Conservation (phyloP, 371 early-diverging fungal genomes). For the Haplosporangium sp. region DNA sequence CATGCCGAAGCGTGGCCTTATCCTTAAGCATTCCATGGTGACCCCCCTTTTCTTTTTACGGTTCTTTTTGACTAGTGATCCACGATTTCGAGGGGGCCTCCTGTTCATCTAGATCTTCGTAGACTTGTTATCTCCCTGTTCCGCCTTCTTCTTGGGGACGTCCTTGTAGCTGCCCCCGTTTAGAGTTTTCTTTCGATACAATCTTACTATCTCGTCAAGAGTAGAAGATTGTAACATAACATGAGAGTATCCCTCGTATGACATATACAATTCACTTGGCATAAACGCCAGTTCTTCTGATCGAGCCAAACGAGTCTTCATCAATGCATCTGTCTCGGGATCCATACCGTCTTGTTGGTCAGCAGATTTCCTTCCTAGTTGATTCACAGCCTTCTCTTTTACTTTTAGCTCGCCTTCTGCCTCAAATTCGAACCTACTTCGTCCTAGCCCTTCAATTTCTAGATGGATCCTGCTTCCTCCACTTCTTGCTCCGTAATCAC, state of each 20-base stretch:
- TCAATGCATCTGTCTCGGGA: constrained; percentile 2
- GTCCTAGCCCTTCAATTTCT: constrained; percentile 28
- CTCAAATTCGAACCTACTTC: constrained; percentile 40
- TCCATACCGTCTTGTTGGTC: background rate
- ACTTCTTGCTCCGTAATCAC: constrained; percentile 9
- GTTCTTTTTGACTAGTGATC: background rate
- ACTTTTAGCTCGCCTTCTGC: constrained; percentile 11
- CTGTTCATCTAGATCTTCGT: too few species aligned
- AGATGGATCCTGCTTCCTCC: constrained; percentile 21
- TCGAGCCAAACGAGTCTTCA: constrained; percentile 21
- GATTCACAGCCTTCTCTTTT: constrained; percentile 17
- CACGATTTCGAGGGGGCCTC: background rate
- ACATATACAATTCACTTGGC: constrained; percentile 42
- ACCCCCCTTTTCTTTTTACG: background rate
- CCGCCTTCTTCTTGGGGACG: background rate
- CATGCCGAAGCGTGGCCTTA: background rate
- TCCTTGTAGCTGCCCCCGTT: background rate
- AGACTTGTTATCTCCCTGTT: background rate
- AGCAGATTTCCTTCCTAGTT: background rate
- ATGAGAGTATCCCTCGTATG: constrained; percentile 30
- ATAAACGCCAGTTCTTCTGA: constrained; percentile 40
- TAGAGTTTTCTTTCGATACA: constrained; percentile 8
- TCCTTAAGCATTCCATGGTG: background rate
- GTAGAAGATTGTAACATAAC: constrained; percentile 16
- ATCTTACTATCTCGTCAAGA: constrained; percentile 9